Percentiles rank a stretch among this genome's conserved stretches.
Conservation (phyloP, 805 yeast genomes). For the Debaryomyces tyrocola region DNA sequence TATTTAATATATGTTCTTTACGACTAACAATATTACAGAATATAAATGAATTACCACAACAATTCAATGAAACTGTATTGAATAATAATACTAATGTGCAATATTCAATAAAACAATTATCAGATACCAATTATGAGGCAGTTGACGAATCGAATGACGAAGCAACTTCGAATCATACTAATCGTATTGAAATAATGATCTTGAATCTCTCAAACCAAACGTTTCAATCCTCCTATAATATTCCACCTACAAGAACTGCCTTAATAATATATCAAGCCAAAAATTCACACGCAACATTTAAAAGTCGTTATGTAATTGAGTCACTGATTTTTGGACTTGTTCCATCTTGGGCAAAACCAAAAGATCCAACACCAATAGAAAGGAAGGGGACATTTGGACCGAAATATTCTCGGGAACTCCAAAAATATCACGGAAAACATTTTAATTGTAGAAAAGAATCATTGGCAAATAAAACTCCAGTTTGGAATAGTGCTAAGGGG, state of each 20-base stretch:
- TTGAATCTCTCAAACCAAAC: background rate
- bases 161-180: background rate
- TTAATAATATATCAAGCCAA: constrained; percentile 29
- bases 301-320: constrained; percentile 27
- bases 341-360: constrained; percentile 63
- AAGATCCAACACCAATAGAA: constrained; percentile 28
- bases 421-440: constrained; percentile 43
- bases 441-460: constrained; percentile 79
- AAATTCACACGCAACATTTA: constrained; percentile 4
- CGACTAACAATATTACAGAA: constrained; percentile 14
- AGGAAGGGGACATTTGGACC: constrained; percentile 15
- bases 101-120: constrained; percentile 13
- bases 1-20: background rate
- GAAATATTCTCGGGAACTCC: constrained; percentile 29
- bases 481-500: constrained; percentile 57
- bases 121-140: constrained; percentile 14
- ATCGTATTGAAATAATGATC: constrained; percentile 3
- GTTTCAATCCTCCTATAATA: constrained; percentile 48
- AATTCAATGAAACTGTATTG: constrained; percentile 23
- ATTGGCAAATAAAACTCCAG: constrained; percentile 41
- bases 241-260: constrained; percentile 62
- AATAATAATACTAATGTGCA: constrained; percentile 10
- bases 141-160: background rate
- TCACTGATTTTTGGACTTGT: constrained; percentile 81
- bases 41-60: constrained; percentile 25